Conservation (phyloP, 495 filamentous ascomycete species). For the Penicillium psychrofluorescens region DNA sequence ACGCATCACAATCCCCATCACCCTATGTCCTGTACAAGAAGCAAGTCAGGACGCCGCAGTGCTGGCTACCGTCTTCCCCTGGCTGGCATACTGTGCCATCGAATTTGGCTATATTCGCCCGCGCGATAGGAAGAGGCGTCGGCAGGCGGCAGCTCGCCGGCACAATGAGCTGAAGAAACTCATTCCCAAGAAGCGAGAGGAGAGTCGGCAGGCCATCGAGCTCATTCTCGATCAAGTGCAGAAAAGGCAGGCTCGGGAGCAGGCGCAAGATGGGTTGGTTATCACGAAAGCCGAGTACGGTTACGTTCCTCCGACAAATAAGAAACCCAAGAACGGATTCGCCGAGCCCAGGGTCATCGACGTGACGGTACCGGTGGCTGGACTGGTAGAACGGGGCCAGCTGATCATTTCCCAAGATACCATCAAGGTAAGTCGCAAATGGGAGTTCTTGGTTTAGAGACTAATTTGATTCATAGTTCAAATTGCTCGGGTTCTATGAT, state of each 20-base stretch:
- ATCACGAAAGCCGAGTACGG: slow-evolving; percentile 38
- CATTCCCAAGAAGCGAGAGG: slow-evolving; percentile 34
- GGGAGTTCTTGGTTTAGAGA: background rate
- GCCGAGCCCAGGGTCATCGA: slow-evolving; percentile 28
- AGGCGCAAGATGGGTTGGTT: slow-evolving; percentile 27
- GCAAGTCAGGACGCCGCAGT: slow-evolving; percentile 28
- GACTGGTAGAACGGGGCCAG: slow-evolving; percentile 40
- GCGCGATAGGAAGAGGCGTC: slow-evolving; percentile 27
- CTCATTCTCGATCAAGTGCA: slow-evolving; percentile 45
- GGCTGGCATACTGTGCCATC: slow-evolving; percentile 40
- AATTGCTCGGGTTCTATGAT: slow-evolving; percentile 51
- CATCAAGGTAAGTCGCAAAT: slow-evolving; percentile 27
- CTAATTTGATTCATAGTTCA: slow-evolving; percentile 28
- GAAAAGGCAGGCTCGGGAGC: slow-evolving; percentile 36
- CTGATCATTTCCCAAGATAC: slow-evolving; percentile 34
- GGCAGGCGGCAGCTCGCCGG: slow-evolving; percentile 24
- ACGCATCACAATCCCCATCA: slow-evolving; percentile 31
- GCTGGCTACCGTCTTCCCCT: slow-evolving; percentile 38
- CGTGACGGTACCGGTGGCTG: slow-evolving; percentile 43
- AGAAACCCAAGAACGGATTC: slow-evolving; percentile 15
- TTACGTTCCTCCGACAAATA: slow-evolving; percentile 22
- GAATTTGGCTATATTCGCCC: slow-evolving; percentile 43
- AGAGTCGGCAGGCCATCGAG: slow-evolving; percentile 45
- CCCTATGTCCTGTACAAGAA: slow-evolving; percentile 28
- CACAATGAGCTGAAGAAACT: slow-evolving; percentile 34